phyloP scores from a whole-genome alignment of 2,329 filamentous ascomycete genomes.

The Coleophoma cylindrospora region DNA sequence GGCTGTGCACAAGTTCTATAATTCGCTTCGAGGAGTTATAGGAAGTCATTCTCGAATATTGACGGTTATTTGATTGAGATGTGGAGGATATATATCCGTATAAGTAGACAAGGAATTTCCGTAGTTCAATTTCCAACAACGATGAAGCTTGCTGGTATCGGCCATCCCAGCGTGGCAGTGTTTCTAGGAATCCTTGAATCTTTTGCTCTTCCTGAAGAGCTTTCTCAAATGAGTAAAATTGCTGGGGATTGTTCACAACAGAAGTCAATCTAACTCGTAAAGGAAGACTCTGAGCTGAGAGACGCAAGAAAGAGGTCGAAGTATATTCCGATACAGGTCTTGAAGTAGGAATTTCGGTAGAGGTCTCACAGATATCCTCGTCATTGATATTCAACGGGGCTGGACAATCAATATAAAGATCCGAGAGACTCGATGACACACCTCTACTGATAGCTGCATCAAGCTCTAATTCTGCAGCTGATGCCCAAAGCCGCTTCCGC shows the following conservation, averaged over 20 bases:
- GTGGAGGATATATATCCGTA: background rate
- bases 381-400: constrained; percentile 1
- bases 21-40: background rate
- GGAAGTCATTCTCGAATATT: background rate
- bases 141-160: background rate
- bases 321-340: background rate
- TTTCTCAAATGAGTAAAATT: background rate
- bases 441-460: background rate
- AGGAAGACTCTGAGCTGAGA: background rate
- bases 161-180: background rate
- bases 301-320: background rate
- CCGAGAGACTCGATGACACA: background rate
- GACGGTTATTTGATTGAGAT: background rate
- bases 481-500: constrained; percentile 2
- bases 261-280: background rate
- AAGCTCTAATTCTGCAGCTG: constrained; percentile 1
- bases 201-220: background rate
- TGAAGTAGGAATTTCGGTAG: background rate
- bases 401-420: background rate
- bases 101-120: background rate
- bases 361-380: background rate
- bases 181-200: background rate
- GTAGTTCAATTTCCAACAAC: background rate
- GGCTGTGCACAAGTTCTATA: background rate
- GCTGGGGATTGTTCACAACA: background rate